Base-by-base conservation (phyloP, 192 early-diverging fungal genomes). In the Bifiguratus adelaidae region DNA sequence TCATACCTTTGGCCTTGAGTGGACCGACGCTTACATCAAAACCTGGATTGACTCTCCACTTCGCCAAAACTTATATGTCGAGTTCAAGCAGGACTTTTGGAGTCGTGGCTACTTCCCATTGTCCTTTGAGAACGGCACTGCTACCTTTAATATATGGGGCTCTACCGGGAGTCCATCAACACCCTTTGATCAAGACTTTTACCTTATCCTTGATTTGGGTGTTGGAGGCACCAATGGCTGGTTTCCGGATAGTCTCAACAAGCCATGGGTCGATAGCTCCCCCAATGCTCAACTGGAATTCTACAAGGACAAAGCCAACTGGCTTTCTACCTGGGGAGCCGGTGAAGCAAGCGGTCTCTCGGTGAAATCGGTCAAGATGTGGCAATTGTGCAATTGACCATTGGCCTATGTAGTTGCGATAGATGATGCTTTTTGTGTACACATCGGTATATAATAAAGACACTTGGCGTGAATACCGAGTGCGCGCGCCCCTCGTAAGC, bases 101-200 rank as follows among this genome's bases (percentile, higher is more conserved):
- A 50, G 63, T 13, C 48, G 59, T 24, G 76, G 78, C 0, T 33
- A 58, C 3, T 83, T 83, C 49, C 62, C 74, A 2, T n/a, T n/a
- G n/a, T n/a, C n/a, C n/a, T n/a, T n/a, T n/a, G n/a, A n/a, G n/a
- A n/a, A n/a, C n/a, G n/a, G n/a, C n/a, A 28, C 48, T 0, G 56
- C 56, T 52, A 51, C 67, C 12, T 58, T 59, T 24, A 73, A 79
- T 51, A 66, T 70, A 15, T 82, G 80, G 78, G 53, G 43, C 29
- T n/a, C n/a, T n/a, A 52, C 41, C 4, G 46, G 41, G 1, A 58
- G 52, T 7, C 53, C 60, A 32, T 29, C 53, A 4, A 76, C 81
- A 7, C 79, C 79, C 7, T 83, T 83, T 47, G 81, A 83, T 51
- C 68, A 83, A 54, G 63, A 70, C 25, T 73, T 74, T 28, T 70